These are phyloP conservation scores for Scolecobasidium constrictum DNA, from an alignment of 2,329 filamentous ascomycete genomes.

Conservation along the genomic window DNA sequence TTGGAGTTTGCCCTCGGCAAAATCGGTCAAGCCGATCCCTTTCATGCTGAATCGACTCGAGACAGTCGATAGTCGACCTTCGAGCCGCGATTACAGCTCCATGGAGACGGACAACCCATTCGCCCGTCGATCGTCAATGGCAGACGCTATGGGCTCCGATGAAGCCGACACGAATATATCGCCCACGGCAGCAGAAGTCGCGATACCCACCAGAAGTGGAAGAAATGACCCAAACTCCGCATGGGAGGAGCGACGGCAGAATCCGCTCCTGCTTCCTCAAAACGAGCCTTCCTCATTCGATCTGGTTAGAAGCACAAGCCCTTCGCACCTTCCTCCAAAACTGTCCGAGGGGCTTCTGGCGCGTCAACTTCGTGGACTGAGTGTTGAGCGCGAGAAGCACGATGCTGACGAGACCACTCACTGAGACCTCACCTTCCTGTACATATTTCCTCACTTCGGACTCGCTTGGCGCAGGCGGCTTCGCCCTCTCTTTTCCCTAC, in stretches of 20 bases:
- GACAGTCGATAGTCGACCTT: constrained; percentile 20
- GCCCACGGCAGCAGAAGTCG: neutral
- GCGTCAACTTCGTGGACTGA: constrained; percentile 4
- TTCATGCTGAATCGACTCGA: constrained; percentile 30
- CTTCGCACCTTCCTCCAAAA: too few species aligned
- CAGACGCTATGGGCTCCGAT: too few species aligned
- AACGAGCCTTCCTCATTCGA: neutral
- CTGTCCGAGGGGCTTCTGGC: constrained; percentile 5
- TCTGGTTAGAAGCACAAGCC: neutral
- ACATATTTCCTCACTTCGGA: too few species aligned
- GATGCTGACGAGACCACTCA: neutral
- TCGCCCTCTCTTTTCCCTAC: too few species aligned
- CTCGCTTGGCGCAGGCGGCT: too few species aligned
- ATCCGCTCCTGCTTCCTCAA: constrained; percentile 2
- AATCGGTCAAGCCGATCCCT: constrained; percentile 40
- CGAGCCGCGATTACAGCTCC: constrained; percentile 15
- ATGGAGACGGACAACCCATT: constrained; percentile 17
- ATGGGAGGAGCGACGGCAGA: constrained; percentile 2
- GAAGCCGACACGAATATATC: too few species aligned
- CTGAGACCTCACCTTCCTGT: too few species aligned
- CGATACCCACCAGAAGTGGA: neutral
- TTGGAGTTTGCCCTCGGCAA: constrained; percentile 16
- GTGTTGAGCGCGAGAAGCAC: constrained; percentile 5
- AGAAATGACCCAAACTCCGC: neutral
- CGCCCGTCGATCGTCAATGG: too few species aligned